Base-by-base conservation (phyloP, 345 rosid genomes). In the Rubroshorea leprosula region DNA sequence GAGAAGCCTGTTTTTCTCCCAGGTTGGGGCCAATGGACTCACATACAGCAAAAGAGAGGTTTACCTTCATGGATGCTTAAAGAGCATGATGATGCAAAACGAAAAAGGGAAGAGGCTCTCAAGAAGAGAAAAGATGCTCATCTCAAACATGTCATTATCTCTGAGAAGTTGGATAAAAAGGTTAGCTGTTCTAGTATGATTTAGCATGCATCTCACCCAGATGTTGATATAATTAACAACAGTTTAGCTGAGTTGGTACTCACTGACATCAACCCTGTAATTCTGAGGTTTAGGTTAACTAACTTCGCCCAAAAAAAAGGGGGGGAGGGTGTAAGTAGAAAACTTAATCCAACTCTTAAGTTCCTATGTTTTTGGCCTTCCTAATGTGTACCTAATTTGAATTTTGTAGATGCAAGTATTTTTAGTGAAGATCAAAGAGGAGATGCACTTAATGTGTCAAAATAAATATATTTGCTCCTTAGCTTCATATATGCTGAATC, bases 21-120 rank as follows among this genome's bases (percentile, higher is more conserved):
- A 22, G 97, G 96, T 55, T 87, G 97, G 97, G 97, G 97, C 55
- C 86, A 93, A 54, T 93, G 97, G 97, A 85, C 90, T 14, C 27
- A 75, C 51, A 46, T 82, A 64, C 94, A 89, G 73, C 71, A 65
- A 43, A 93, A 80, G 80, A 89, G 77, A 71, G 99, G 97, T 29
- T 44, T 80, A 55, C 96, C 96, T 61, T 72, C 83, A 17, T 87
- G 96, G 91, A 89, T 87, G 88, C 55, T 78, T 59, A 76, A 67
- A 58, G 85, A 87, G 66, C 88, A 93, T 59, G 87, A 87, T 60
- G 76, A 58, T 55, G 91, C 91, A 45, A 80, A 75, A 68, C 75
- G 60, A 64, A 82, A 74, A 76, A 78, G 97, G 62, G 83, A 78
- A 49, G 90, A 76, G 70, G 76, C 78, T 35, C 82, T 89, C 59